Percentiles rank a stretch among this genome's conserved stretches.
These are phyloP conservation scores for Saccharomycopsis fibuligera DNA, from an alignment of 805 yeast species.

Conservation along the genomic window DNA sequence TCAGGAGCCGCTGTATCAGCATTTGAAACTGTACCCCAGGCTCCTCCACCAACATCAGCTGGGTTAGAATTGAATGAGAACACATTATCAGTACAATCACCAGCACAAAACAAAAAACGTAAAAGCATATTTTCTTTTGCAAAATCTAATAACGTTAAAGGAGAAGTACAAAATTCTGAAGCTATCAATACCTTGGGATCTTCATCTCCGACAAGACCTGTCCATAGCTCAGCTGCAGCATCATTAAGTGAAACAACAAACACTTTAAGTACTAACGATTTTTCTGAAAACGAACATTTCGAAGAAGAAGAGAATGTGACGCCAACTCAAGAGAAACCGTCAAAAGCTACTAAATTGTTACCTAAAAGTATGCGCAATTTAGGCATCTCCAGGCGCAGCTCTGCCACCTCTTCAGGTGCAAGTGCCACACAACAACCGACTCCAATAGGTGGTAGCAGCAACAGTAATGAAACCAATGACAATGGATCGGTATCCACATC, in stretches of 20 bases:
- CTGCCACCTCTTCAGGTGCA: background rate
- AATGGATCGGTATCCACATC: background rate
- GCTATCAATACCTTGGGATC: no score
- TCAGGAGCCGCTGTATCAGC: no score
- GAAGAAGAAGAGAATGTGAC: background rate
- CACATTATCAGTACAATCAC: background rate
- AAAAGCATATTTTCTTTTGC: slow-evolving; percentile 15
- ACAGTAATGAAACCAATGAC: background rate
- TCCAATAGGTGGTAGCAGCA: background rate
- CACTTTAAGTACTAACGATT: background rate
- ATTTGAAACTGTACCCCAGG: no score
- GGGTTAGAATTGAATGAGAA: no score
- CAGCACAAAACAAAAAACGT: slow-evolving; percentile 15
- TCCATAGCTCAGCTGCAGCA: no score
- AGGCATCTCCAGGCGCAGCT: slow-evolving; percentile 14
- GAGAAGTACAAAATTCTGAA: no score
- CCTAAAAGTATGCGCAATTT: slow-evolving; percentile 21
- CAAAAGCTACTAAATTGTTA: slow-evolving; percentile 17
- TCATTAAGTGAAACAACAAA: no score
- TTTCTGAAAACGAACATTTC: background rate
- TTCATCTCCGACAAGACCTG: no score
- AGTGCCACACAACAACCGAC: background rate
- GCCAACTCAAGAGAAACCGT: background rate
- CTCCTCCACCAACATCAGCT: no score
- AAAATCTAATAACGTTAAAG: background rate